Evolutionary conservation across 345 rosid species (phyloP).

Genomic region (Hibiscus tridactylites): DNA sequence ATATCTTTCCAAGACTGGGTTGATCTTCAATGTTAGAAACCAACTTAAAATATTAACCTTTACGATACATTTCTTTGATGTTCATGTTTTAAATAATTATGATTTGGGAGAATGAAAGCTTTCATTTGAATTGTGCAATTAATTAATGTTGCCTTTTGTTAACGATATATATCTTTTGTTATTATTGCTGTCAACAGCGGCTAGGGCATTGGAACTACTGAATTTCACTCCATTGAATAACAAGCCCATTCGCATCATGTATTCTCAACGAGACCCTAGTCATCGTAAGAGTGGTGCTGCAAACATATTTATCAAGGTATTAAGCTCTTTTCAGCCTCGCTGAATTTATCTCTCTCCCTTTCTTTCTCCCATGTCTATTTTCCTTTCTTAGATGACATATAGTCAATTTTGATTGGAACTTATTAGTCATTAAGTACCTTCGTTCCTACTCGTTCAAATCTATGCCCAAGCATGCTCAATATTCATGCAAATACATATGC

Average conservation of each 20-base stretch:
- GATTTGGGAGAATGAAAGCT: not conserved
- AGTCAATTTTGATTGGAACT: not conserved
- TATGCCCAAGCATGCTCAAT: not conserved
- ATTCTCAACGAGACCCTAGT: conserved; percentile 89
- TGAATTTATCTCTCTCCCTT: not conserved
- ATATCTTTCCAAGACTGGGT: not conserved
- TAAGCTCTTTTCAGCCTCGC: not conserved
- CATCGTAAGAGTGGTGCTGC: conserved; percentile 81
- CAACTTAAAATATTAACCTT: not conserved
- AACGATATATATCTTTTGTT: not conserved
- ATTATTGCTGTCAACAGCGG: conserved; percentile 41
- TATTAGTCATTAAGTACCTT: not conserved
- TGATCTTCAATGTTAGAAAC: not conserved
- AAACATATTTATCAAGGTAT: conserved; percentile 85
- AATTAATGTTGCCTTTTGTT: not conserved
- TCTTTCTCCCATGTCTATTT: not conserved
- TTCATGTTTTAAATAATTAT: not conserved
- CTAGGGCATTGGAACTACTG: conserved; percentile 72
- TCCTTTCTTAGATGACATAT: not conserved
- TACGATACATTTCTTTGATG: not conserved
- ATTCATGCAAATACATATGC: not conserved
- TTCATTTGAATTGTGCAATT: not conserved
- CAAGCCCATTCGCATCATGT: conserved; percentile 71
- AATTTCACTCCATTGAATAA: conserved; percentile 69
- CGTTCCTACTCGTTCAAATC: not conserved